A percentile compares a stretch with the other conserved stretches of the same genome.
Evolutionary conservation across 1,284 basidiomycete species (phyloP).

Genomic region (Fomitopsis palustris): DNA sequence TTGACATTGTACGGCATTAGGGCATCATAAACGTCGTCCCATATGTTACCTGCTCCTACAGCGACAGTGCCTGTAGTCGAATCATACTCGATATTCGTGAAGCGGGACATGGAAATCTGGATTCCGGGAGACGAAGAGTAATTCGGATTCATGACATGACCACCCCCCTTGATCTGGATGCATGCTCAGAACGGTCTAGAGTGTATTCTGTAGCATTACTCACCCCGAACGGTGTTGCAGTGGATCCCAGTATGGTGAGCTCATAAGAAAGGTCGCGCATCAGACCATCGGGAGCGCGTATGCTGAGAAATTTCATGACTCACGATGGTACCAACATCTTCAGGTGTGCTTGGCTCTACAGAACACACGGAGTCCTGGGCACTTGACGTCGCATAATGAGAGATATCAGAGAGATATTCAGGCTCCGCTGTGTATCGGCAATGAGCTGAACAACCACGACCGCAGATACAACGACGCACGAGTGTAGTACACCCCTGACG

Average conservation of each 20-base stretch:
- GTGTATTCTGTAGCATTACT: constrained; percentile 7
- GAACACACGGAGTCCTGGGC: constrained; percentile 17
- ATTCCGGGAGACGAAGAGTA: constrained; percentile 53
- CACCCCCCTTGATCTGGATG: constrained; percentile 47
- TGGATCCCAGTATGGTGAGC: constrained; percentile 42
- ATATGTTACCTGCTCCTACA: constrained; percentile 46
- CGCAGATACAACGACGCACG: constrained; percentile 16
- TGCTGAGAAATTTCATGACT: constrained; percentile 12
- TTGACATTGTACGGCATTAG: constrained; percentile 33
- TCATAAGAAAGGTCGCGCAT: constrained; percentile 3
- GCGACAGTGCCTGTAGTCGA: constrained; percentile 29
- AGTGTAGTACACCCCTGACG: constrained; percentile 1
- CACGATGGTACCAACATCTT: constrained; percentile 27
- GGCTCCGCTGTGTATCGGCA: constrained; percentile 11
- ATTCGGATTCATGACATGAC: constrained; percentile 42
- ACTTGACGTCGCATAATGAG: constrained; percentile 29
- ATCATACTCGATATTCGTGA: constrained; percentile 38
- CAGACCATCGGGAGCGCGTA: constrained; percentile 12
- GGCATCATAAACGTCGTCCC: constrained; percentile 44
- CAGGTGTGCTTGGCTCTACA: constrained; percentile 25
- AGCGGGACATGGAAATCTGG: constrained; percentile 45
- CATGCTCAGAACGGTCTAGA: neutral
- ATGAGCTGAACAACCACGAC: constrained; percentile 17
- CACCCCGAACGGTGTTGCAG: constrained; percentile 37
- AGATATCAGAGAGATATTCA: constrained; percentile 21